phyloP scores from a whole-genome alignment of 2,329 filamentous ascomycete species.

The Whalleya microplaca region DNA sequence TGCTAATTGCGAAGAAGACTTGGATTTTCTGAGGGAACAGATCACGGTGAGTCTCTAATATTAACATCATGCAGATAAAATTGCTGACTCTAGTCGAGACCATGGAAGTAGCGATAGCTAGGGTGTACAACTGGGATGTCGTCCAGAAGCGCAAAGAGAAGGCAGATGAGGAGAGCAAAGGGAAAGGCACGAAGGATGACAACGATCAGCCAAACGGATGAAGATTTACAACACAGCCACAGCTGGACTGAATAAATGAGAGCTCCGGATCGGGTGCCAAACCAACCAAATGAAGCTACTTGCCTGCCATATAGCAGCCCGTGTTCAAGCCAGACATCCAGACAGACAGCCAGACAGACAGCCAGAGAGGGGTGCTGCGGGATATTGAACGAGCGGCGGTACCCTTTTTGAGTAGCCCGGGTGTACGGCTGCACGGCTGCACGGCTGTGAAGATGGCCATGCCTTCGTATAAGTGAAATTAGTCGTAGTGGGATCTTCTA shows the following conservation, averaged over 20 bases:
- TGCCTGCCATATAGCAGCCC: not conserved
- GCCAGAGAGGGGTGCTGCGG: not conserved
- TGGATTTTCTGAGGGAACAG: constrained; percentile 94
- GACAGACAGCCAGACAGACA: too few relatives aligned
- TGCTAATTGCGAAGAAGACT: constrained; percentile 90
- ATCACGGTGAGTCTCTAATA: constrained; percentile 72
- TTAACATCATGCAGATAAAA: not conserved
- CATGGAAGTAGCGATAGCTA: constrained; percentile 91
- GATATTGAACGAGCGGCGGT: not conserved
- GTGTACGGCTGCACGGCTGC: not conserved
- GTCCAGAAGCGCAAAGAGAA: constrained; percentile 94
- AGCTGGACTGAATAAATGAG: not conserved
- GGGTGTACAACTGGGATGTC: constrained; percentile 99
- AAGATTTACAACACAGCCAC: constrained; percentile 3
- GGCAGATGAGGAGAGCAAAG: constrained; percentile 58
- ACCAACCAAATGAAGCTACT: not conserved
- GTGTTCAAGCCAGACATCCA: not conserved
- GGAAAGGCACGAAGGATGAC: constrained; percentile 43
- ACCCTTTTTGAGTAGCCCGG: not conserved
- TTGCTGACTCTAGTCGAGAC: constrained; percentile 60
- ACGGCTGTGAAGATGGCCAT: not conserved
- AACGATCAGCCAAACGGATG: constrained; percentile 44
- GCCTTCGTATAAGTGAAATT: not conserved
- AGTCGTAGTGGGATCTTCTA: not conserved
- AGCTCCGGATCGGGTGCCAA: not conserved